These are phyloP conservation scores for Penicillium flavigenum DNA, from an alignment of 495 filamentous ascomycete genomes.

Conservation along the genomic window DNA sequence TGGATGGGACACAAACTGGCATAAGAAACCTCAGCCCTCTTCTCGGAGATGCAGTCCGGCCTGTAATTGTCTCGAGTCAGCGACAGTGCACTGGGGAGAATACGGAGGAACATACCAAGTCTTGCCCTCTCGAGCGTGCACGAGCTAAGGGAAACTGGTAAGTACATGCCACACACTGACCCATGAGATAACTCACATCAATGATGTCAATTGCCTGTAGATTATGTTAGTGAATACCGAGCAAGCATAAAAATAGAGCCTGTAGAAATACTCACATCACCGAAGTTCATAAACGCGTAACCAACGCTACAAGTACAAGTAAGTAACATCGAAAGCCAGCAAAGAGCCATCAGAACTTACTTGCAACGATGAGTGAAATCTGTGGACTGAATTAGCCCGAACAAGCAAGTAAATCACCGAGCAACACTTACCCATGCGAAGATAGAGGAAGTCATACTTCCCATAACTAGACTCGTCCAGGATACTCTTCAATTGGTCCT, in stretches of 20 bases:
- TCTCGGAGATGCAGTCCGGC: constrained; percentile 68
- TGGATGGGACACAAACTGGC: constrained; percentile 63
- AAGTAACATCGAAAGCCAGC: background rate
- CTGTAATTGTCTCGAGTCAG: constrained; percentile 30
- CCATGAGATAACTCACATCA: constrained; percentile 48
- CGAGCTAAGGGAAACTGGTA: constrained; percentile 59
- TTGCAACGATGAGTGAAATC: constrained; percentile 90
- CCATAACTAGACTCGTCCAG: constrained; percentile 76
- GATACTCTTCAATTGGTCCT: constrained; percentile 69
- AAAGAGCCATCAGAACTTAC: constrained; percentile 42
- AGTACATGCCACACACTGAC: constrained; percentile 5
- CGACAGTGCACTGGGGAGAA: background rate
- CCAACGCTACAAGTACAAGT: constrained; percentile 68
- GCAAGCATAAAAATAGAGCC: background rate
- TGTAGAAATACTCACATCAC: constrained; percentile 58
- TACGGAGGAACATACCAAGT: constrained; percentile 56
- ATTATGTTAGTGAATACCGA: constrained; percentile 19
- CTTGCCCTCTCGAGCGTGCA: constrained; percentile 65
- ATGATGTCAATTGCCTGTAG: constrained; percentile 69
- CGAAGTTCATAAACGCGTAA: constrained; percentile 97
- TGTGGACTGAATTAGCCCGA: constrained; percentile 22
- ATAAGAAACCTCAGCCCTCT: constrained; percentile 88
- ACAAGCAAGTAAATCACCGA: background rate
- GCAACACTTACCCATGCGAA: constrained; percentile 69
- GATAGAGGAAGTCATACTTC: constrained; percentile 91